Base-by-base conservation (phyloP, 208 protist genomes). In the Leptomonas seymouri region DNA sequence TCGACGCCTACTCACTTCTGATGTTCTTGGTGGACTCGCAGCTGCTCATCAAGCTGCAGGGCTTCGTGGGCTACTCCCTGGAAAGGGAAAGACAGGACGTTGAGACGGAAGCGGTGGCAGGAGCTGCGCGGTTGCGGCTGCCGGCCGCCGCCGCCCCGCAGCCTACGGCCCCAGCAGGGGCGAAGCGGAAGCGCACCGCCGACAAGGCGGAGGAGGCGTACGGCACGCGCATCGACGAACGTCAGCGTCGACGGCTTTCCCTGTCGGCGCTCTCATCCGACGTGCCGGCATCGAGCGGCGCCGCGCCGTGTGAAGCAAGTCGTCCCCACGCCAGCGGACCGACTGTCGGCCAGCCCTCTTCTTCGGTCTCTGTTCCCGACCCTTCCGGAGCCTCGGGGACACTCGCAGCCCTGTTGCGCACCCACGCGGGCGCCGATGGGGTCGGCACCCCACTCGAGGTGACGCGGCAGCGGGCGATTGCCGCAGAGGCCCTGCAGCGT, bases 1-100 rank as follows among this genome's bases (percentile, higher is more conserved):
- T 97, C 14, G 86, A 97, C 70, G 84, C 93, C 0, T 86, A 75
- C 62, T 53, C 64, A 2, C 78, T 95, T 42, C 30, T 88, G 5
- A 12, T 44, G 3, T 95, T 97, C 46, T 71, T 94, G 5, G 64
- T 68, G 3, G 79, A 86, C 41, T 84, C 81, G 27, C 80, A 82
- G 36, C 68, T 97, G 56, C 41, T 84, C 4, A 36, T 75, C 30
- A 97, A 97, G 71, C 67, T 97, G 20, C 87, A 87, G 11, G 90
- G 91, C 9, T 74, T 96, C 55, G 72, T 89, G 8, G 49, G 58
- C 27, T 59, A 67, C 56, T 25, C 34, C 15, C 18, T 76, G 18
- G 71, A 70, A 8, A 54, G 36, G 16, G 71, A 76, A 48, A 45
- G 48, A n/a, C 0, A 8, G 15, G 68, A 56, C 27, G 27, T 2